Evolutionary conservation across 2,329 filamentous ascomycete genomes (phyloP), one percentile per base, ranked within the genome.

Genomic region (Stagonosporopsis vannaccii): DNA sequence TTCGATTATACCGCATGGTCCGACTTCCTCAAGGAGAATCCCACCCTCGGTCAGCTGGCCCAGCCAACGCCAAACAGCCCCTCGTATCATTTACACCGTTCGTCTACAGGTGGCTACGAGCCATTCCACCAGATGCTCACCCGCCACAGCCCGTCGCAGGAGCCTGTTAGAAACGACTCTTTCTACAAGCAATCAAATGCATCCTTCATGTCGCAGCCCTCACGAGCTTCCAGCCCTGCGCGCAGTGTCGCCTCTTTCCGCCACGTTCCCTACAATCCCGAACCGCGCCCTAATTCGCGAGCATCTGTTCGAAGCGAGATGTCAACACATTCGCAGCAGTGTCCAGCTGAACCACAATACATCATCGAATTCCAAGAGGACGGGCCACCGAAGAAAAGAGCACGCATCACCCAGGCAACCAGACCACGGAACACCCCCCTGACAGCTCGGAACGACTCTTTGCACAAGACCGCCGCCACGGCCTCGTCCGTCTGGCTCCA

Each of bases 391-490:
- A 90, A 87, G 67, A 97, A 97, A 77, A 85, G 93, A 67, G 92
- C 88, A 30, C 95, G 91, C 70, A 85, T 89, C 22, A 91, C 87
- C 19, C 85, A 89, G 70, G 85, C 88, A 12, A 86, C 90, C 60
- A 89, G 87, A 78, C 87, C 87, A n/a, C 87, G 88, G 46, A 89
- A 86, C 63, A 85, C 83, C 59, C 86, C 85, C 20, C 90, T 97
- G 67, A 90, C 89, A 47, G 83, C 85, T 35, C 87, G 87, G 26
- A 85, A 87, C 9, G 92, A 95, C 44, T 96, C 91, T 3, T 81
- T 98, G 23, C 86, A 93, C 44, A 92, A 97, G n/a, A 89, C 91
- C 58, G 94, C 94, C 42, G 96, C 92, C 72, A 96, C 91, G 15
- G 90, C 93, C 40, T 91, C 92, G 37, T 97, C 93, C 5, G 83